Conservation (phyloP, 352 stramenopile genomes). For the Pythium grandisporangium region DNA sequence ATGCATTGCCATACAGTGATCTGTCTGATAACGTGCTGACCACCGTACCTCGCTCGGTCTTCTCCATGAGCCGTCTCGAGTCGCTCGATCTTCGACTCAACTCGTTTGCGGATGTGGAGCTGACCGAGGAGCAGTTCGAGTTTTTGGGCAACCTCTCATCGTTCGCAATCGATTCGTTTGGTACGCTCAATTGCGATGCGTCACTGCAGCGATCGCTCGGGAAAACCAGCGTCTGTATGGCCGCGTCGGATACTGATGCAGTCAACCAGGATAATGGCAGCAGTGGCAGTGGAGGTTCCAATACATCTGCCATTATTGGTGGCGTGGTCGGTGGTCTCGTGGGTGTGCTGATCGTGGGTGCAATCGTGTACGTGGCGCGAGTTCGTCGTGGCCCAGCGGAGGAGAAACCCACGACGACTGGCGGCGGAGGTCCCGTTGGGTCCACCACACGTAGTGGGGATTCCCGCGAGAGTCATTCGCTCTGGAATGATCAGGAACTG, state of each 20-base stretch:
- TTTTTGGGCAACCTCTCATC: conserved; percentile 22
- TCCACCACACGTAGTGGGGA: conserved; percentile 4
- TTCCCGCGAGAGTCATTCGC: conserved; percentile 16
- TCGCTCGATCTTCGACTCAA: conserved; percentile 36
- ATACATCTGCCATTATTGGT: conserved; percentile 25
- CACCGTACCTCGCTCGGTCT: conserved; percentile 33
- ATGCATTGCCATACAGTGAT: conserved; percentile 17
- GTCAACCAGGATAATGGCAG: conserved; percentile 1
- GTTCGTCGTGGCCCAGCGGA: background rate
- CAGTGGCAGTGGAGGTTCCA: conserved; percentile 7
- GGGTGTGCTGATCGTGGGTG: conserved; percentile 14
- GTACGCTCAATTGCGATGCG: conserved; percentile 12
- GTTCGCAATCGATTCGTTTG: conserved; percentile 32
- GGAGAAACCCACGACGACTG: conserved; percentile 6
- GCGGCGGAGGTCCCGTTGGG: no score
- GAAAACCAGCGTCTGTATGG: conserved; percentile 27
- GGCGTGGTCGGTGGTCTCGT: conserved; percentile 24
- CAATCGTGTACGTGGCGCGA: conserved; percentile 5
- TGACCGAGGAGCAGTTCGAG: conserved; percentile 15
- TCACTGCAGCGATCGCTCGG: conserved; percentile 15
- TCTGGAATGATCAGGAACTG: conserved; percentile 32
- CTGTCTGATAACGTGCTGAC: conserved; percentile 44
- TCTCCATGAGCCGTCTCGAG: conserved; percentile 29
- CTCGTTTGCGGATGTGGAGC: conserved; percentile 34
- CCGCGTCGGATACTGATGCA: conserved; percentile 3